A percentile compares a stretch with the other conserved stretches of the same genome.
Evolutionary conservation across 2,329 filamentous ascomycete genomes (phyloP).

Genomic region (Penicillium sp.): DNA sequence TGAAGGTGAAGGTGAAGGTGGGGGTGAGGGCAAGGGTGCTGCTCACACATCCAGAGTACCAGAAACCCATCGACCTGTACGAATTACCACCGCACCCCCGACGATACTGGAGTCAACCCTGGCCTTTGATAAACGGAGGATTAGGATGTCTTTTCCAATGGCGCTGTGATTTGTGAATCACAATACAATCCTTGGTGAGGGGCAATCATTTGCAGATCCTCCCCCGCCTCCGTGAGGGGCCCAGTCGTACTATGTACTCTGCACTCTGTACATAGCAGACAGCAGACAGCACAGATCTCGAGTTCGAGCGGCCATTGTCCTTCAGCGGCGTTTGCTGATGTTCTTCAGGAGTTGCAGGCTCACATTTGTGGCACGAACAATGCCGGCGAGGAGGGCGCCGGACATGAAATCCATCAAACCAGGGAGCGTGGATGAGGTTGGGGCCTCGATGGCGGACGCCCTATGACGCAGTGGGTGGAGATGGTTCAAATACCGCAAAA

Average conservation of each 20-base stretch:
- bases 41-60: not conserved
- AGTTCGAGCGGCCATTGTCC: no score
- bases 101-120: not conserved
- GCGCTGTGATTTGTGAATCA: slow-evolving; percentile 10
- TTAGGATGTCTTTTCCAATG: slow-evolving; percentile 21
- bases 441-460: slow-evolving; percentile 13
- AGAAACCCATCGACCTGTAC: not conserved
- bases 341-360: slow-evolving; percentile 7
- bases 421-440: slow-evolving; percentile 4
- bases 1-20: no score
- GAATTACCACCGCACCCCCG: not conserved
- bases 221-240: slow-evolving; percentile 4
- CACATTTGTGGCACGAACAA: slow-evolving; percentile 11
- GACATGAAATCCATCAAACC: slow-evolving; percentile 22
- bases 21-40: not conserved
- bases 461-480: slow-evolving; percentile 29
- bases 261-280: no score
- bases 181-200: slow-evolving; percentile 9
- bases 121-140: not conserved
- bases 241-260: slow-evolving; percentile 1
- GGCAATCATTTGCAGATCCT: slow-evolving; percentile 18
- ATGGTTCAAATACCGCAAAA: slow-evolving; percentile 11
- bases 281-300: no score
- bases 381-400: not conserved
- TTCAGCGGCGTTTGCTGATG: not conserved